Evolutionary conservation across 169 alveolate genomes (phyloP).

Genomic region (Neospora caninum): DNA sequence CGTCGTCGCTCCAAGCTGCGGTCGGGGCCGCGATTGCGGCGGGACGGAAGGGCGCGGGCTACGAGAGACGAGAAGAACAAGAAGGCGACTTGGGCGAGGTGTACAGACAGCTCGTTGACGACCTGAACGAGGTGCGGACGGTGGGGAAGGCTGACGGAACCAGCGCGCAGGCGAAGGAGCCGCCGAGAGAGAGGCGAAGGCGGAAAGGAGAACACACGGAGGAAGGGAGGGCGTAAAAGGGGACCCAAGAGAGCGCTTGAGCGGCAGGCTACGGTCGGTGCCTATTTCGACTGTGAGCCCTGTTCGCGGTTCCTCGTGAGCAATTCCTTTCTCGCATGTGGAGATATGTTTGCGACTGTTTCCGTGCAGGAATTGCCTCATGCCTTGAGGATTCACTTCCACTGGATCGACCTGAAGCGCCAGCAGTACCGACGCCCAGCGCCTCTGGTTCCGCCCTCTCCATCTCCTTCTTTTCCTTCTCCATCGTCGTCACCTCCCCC

Average conservation of each 20-base stretch:
- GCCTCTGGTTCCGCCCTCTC: too few species aligned
- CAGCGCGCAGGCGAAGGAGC: too few species aligned
- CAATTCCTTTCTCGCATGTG: too few species aligned
- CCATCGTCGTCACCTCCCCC: too few species aligned
- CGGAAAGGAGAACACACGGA: too few species aligned
- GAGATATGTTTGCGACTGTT: neutral
- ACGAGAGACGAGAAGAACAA: slow-evolving; percentile 10
- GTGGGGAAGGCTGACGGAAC: too few species aligned
- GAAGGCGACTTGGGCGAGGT: neutral
- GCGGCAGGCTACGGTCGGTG: too few species aligned
- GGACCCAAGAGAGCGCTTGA: too few species aligned
- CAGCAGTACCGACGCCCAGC: neutral
- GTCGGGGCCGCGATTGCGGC: neutral
- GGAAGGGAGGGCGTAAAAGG: neutral
- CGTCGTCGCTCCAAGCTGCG: neutral
- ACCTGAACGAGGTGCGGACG: neutral
- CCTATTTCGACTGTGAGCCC: too few species aligned
- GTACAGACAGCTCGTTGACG: neutral
- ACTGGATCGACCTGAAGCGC: slow-evolving; percentile 9
- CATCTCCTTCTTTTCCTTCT: too few species aligned
- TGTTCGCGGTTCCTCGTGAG: too few species aligned
- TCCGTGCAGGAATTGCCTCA: slow-evolving; percentile 36
- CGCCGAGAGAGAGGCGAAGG: too few species aligned
- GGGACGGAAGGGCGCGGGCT: neutral
- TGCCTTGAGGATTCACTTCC: slow-evolving; percentile 6